Conservation (phyloP, 169 alveolate species). For the Babesia sp. region DNA sequence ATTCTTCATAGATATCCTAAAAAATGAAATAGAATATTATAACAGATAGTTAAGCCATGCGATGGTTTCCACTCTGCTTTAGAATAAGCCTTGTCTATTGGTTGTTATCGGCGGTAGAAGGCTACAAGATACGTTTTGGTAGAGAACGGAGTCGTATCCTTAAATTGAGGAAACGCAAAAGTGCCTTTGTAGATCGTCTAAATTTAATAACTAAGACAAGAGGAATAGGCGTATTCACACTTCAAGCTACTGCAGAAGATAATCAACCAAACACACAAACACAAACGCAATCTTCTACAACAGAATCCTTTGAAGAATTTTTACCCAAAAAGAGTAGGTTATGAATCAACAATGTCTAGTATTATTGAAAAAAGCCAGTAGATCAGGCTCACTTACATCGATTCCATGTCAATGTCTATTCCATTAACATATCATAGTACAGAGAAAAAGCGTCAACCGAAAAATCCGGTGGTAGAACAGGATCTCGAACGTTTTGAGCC, state of each 20-base stretch:
- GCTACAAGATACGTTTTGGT: slow-evolving; percentile 58
- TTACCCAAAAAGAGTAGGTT: slow-evolving; percentile 30
- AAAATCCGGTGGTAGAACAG: slow-evolving; percentile 41
- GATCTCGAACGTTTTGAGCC: slow-evolving; percentile 46
- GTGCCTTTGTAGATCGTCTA: slow-evolving; percentile 49
- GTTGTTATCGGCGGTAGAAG: neutral
- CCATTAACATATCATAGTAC: too few species aligned
- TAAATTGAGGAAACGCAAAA: slow-evolving; percentile 44
- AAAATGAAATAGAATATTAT: too few species aligned
- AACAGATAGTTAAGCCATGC: slow-evolving; percentile 35
- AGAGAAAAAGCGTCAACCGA: slow-evolving; percentile 34
- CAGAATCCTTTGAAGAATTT: slow-evolving; percentile 10
- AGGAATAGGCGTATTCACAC: slow-evolving; percentile 55
- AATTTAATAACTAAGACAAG: slow-evolving; percentile 47
- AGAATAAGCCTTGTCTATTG: slow-evolving; percentile 15
- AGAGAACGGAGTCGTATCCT: slow-evolving; percentile 57
- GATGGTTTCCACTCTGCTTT: slow-evolving; percentile 38
- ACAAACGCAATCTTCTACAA: neutral
- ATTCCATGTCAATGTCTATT: too few species aligned
- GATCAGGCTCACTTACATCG: too few species aligned
- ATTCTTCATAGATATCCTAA: too few species aligned
- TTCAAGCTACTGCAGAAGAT: slow-evolving; percentile 46
- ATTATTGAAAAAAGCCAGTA: too few species aligned
- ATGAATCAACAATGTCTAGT: neutral
- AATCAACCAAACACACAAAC: neutral